phyloP scores from a whole-genome alignment of 164 flowering plant genomes.

The Vitis rotundifolia region DNA sequence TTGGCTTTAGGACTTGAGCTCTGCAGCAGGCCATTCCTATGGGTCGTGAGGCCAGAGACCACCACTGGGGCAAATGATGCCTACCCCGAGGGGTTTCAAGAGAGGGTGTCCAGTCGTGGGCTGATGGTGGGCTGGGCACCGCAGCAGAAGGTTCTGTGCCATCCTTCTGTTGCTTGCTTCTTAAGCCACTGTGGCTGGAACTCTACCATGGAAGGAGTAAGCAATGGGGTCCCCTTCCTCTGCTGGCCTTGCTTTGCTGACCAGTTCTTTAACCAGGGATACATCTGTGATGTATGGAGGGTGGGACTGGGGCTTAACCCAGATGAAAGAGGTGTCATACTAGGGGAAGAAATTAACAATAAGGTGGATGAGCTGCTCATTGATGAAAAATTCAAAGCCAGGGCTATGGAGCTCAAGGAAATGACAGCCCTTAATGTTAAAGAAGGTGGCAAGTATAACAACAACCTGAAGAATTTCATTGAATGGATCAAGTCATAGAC shows the following conservation, averaged over 20 bases:
- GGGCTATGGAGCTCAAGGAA: conserved; percentile 35
- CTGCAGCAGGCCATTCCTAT: conserved; percentile 40
- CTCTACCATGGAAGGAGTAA: conserved; percentile 50
- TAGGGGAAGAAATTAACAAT: conserved; percentile 25
- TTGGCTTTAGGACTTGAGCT: conserved; percentile 53
- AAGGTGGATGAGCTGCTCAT: conserved; percentile 31
- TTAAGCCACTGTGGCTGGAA: conserved; percentile 72
- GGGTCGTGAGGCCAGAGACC: conserved; percentile 50
- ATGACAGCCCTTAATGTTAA: conserved; percentile 10
- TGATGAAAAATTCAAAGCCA: conserved; percentile 22
- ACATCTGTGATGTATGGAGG: conserved; percentile 52
- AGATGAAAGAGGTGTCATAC: conserved; percentile 30
- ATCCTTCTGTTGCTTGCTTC: conserved; percentile 59
- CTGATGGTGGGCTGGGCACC: conserved; percentile 58
- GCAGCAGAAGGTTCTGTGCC: conserved; percentile 43
- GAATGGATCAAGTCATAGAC: conserved; percentile 20
- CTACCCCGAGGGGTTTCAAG: conserved; percentile 39
- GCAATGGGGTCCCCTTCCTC: conserved; percentile 51
- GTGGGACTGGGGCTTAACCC: conserved; percentile 33
- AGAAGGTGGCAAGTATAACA: conserved; percentile 33
- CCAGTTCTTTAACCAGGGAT: conserved; percentile 41
- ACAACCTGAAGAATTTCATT: conserved; percentile 15
- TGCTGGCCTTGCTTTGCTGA: conserved; percentile 65
- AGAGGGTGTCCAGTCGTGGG: conserved; percentile 28
- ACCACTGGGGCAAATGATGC: conserved; percentile 9